Base-by-base conservation (phyloP, 177 flowering plant genomes). In the Vitis hybrid region DNA sequence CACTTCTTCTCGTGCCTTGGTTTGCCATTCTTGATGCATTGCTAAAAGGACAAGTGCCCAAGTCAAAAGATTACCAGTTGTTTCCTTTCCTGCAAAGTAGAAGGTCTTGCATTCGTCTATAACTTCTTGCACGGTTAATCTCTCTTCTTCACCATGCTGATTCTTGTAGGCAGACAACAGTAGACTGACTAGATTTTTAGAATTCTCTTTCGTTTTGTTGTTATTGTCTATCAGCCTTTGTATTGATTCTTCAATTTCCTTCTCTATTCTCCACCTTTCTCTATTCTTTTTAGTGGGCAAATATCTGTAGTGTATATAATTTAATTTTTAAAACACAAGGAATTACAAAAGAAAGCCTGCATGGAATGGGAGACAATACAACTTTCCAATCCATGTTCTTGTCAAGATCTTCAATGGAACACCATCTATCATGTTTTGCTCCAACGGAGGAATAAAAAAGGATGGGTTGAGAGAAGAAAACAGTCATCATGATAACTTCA, bases 11-110 rank as follows among this genome's bases (percentile, higher is more conserved):
- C 91, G 81, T 14, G 83, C 90, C 68, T 80, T 63, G 11, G 80
- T 82, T 76, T 88, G 90, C 88, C 92, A 88, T n/a, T 80, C 87
- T 56, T 72, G 21, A 48, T 85, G 76, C n/a, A 72, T 15, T 34
- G 87, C 80, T 56, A 86, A 70, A 57, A 86, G 82, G 51, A 86
- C 51, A n/a, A 82, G 26, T 1, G 79, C 70, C 86, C 85, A 86
- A 2, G 83, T 21, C 6, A 87, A 81, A 64, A 74, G 62, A 9
- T 32, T 64, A 5, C 70, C 62, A 6, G 83, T 80, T 3, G 85
- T 81, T 67, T 74, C 85, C 18, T 80, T 81, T 49, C 85, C 84
- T 9, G 82, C 84, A 39, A 80, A 48, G 61, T 84, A 89, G 51
- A 89, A 75, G 32, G 85, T 70, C 70, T 82, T 88, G 79, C 85